Evolutionary conservation across 768 basidiomycete genomes (phyloP).

Genomic region (Gloeostereum incarnatum): DNA sequence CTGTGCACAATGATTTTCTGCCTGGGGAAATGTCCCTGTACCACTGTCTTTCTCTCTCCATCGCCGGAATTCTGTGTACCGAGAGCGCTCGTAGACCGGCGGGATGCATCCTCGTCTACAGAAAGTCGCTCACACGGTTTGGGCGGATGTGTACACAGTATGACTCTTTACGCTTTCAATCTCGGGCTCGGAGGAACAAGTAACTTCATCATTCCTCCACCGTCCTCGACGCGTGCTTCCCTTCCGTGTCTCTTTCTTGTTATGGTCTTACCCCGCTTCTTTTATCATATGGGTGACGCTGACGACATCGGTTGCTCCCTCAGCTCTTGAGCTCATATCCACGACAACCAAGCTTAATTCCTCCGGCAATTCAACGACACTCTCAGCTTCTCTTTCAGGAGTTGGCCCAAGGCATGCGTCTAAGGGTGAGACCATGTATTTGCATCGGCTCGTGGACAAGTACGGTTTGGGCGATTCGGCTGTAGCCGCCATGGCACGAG

Average conservation of each 20-base stretch:
- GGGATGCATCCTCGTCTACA: too few species aligned
- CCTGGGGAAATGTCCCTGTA: too few species aligned
- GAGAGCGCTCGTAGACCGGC: too few species aligned
- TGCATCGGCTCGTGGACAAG: constrained; percentile 55
- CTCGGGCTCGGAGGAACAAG: too few species aligned
- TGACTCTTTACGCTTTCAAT: too few species aligned
- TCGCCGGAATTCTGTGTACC: too few species aligned
- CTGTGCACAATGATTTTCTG: too few species aligned
- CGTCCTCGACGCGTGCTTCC: neutral
- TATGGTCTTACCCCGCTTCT: constrained; percentile 4
- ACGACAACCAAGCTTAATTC: constrained; percentile 17
- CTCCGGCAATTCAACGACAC: constrained; percentile 18
- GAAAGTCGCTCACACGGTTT: too few species aligned
- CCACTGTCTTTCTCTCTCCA: too few species aligned
- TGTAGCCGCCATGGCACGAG: constrained; percentile 68
- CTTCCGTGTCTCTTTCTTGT: constrained; percentile 8
- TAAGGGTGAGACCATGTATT: constrained; percentile 55
- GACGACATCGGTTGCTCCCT: constrained; percentile 14
- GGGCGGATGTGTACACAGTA: too few species aligned
- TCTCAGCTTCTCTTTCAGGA: constrained; percentile 28
- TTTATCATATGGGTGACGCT: constrained; percentile 12
- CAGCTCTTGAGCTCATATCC: constrained; percentile 63
- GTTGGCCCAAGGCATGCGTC: constrained; percentile 56
- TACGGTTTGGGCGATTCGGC: constrained; percentile 61
- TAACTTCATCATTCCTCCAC: neutral